These are phyloP conservation scores for Salix koriyanagi DNA, from an alignment of 345 rosid species.

Conservation along the genomic window DNA sequence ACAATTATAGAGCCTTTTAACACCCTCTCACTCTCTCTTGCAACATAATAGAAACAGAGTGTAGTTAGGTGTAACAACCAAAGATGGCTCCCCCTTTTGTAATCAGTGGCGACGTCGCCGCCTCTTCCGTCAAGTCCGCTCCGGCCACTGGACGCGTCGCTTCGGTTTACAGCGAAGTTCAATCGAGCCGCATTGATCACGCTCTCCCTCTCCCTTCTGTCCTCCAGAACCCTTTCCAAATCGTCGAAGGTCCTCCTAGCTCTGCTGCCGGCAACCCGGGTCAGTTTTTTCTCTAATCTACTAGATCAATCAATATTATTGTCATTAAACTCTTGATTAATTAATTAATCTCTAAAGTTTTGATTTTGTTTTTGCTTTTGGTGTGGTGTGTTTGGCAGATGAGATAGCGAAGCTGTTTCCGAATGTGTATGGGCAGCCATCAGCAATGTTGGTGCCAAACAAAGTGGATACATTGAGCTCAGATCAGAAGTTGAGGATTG, in stretches of 20 bases:
- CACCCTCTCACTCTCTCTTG: not conserved
- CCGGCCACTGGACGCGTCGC: constrained; percentile 51
- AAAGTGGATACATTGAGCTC: constrained; percentile 27
- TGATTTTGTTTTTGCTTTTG: not conserved
- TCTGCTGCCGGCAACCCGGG: constrained; percentile 97
- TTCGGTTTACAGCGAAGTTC: constrained; percentile 83
- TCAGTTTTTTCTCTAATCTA: not conserved
- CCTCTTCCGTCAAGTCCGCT: constrained; percentile 21
- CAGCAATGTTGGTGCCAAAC: constrained; percentile 57
- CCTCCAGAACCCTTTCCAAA: constrained; percentile 51
- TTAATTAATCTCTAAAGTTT: not conserved
- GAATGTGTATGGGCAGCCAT: constrained; percentile 77
- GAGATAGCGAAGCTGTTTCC: constrained; percentile 95
- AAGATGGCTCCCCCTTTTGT: constrained; percentile 61
- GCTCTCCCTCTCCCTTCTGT: constrained; percentile 82
- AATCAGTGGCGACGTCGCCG: constrained; percentile 31
- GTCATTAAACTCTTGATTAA: not conserved
- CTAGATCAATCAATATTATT: not conserved
- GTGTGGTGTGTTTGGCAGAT: constrained; percentile 33
- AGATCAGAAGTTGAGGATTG: constrained; percentile 66
- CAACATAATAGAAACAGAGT: not conserved
- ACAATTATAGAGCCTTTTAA: not conserved
- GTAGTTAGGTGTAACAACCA: constrained; percentile 1
- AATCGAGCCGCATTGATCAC: constrained; percentile 68
- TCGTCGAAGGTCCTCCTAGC: constrained; percentile 85